Evolutionary conservation across 2,329 filamentous ascomycete species (phyloP).

Genomic region (Scytalidium sp.): DNA sequence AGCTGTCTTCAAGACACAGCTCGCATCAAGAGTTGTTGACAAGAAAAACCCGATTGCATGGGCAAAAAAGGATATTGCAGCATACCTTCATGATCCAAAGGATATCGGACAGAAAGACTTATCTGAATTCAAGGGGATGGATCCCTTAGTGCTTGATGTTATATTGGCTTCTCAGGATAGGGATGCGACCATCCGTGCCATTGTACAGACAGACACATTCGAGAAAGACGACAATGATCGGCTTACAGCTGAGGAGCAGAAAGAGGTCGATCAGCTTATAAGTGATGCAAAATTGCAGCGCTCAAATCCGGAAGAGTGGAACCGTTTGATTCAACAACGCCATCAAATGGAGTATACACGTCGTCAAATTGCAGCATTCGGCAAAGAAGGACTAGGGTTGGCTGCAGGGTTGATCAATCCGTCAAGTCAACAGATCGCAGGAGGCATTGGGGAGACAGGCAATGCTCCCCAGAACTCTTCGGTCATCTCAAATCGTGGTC

Average conservation of each 20-base stretch:
- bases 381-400: too few relatives aligned
- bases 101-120: slow-evolving; percentile 50
- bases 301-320: slow-evolving; percentile 18
- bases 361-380: background rate
- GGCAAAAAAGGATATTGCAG: slow-evolving; percentile 50
- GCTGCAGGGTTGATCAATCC: too few relatives aligned
- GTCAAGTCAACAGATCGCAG: too few relatives aligned
- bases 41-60: slow-evolving; percentile 72
- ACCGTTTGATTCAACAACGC: slow-evolving; percentile 1
- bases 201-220: slow-evolving; percentile 70
- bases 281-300: slow-evolving; percentile 29
- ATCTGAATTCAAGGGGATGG: slow-evolving; percentile 52
- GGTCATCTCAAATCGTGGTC: too few relatives aligned
- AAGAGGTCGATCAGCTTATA: slow-evolving; percentile 47
- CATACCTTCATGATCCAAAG: slow-evolving; percentile 59
- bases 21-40: slow-evolving; percentile 79
- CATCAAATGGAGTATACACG: background rate
- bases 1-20: slow-evolving; percentile 77
- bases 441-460: too few relatives aligned
- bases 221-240: slow-evolving; percentile 64
- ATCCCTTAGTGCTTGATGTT: slow-evolving; percentile 56
- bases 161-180: slow-evolving; percentile 51
- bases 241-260: slow-evolving; percentile 59
- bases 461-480: too few relatives aligned
- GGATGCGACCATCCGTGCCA: slow-evolving; percentile 45